Percentiles rank a stretch among this genome's conserved stretches.
Conservation (phyloP, 345 rosid species). For the Eucalyptus decipiens region DNA sequence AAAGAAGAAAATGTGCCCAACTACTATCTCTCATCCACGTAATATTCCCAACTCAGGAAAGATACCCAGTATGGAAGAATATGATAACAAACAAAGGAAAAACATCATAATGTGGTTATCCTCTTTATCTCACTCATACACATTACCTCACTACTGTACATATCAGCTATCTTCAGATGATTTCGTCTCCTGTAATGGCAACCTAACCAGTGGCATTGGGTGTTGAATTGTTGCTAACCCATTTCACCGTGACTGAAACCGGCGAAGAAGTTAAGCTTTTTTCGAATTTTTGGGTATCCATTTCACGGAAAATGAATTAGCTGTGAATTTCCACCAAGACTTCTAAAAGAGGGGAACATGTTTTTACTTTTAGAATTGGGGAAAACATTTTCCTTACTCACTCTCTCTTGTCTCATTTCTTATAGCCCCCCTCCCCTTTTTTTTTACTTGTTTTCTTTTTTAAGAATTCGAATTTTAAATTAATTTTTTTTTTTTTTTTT, state of each 20-base stretch:
- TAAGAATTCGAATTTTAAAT: too few relatives aligned
- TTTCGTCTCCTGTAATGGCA: neutral
- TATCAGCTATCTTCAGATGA: neutral
- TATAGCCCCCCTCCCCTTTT: too few relatives aligned
- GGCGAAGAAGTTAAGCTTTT: conserved; percentile 14
- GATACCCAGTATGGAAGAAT: neutral
- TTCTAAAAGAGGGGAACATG: too few relatives aligned
- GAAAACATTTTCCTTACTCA: too few relatives aligned
- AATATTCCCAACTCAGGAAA: neutral
- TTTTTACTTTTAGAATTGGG: too few relatives aligned
- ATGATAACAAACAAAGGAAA: neutral
- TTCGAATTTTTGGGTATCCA: fast-evolving
- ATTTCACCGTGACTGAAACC: conserved; percentile 31
- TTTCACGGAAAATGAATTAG: too few relatives aligned
- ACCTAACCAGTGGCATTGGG: conserved; percentile 5
- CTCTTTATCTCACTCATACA: neutral
- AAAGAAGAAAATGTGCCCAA: neutral
- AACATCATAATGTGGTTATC: neutral
- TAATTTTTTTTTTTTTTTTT: too few relatives aligned
- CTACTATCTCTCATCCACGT: neutral
- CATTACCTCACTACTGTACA: neutral
- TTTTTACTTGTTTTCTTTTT: too few relatives aligned
- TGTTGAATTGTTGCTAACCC: conserved; percentile 33
- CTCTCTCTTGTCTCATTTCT: too few relatives aligned
- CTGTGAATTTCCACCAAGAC: fast-evolving